Conservation (phyloP, 805 yeast genomes). For the Yueomyces sinensis region DNA sequence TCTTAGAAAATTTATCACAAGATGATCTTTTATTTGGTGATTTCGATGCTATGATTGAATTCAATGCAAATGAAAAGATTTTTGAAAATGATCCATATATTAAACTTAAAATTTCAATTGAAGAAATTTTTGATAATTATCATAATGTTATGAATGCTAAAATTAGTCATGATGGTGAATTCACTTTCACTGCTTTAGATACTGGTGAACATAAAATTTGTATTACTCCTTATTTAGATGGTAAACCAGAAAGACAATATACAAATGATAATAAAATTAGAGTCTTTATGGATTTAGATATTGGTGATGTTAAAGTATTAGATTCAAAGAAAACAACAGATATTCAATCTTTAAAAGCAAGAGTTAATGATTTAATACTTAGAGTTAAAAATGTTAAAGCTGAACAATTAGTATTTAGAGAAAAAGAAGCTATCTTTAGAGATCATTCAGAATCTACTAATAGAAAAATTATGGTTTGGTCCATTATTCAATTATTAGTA, state of each 20-base stretch:
- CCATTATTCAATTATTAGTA: slow-evolving; percentile 56
- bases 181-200: slow-evolving; percentile 71
- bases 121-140: slow-evolving; percentile 25
- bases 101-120: slow-evolving; percentile 31
- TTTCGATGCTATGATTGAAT: slow-evolving; percentile 53
- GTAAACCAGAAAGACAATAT: no score
- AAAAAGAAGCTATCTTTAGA: slow-evolving; percentile 64
- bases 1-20: slow-evolving; percentile 65
- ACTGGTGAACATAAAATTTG: slow-evolving; percentile 81
- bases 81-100: slow-evolving; percentile 43
- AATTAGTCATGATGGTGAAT: slow-evolving; percentile 14
- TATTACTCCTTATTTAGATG: slow-evolving; percentile 40
- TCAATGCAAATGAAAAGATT: slow-evolving; percentile 29
- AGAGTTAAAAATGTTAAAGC: slow-evolving; percentile 45
- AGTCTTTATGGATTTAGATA: slow-evolving; percentile 58
- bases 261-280: slow-evolving; percentile 46
- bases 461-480: slow-evolving; percentile 59
- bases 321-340: slow-evolving; percentile 50
- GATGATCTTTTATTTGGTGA: slow-evolving; percentile 73
- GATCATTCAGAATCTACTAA: slow-evolving; percentile 69
- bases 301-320: slow-evolving; percentile 50
- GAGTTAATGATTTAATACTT: slow-evolving; percentile 41
- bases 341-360: slow-evolving; percentile 38
- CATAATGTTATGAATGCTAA: slow-evolving; percentile 1
- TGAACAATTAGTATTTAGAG: slow-evolving; percentile 52